Conservation (phyloP, 2,329 filamentous ascomycete genomes). For the Helicocarpus griseus region DNA sequence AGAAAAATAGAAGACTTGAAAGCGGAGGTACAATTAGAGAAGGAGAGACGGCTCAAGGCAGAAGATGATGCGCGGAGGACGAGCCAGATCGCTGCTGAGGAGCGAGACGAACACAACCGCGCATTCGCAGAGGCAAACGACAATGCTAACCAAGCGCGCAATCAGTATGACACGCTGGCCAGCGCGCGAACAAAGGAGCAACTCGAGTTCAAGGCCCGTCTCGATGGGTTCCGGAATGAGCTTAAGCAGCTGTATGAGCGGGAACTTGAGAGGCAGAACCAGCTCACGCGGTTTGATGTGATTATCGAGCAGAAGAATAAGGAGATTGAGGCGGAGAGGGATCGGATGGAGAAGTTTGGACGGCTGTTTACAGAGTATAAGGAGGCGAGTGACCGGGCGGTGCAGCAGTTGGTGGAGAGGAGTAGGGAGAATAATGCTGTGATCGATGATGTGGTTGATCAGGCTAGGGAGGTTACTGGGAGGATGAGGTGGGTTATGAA, state of each 20-base stretch:
- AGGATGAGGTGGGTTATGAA: conserved; percentile 42
- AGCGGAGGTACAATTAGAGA: conserved; percentile 33
- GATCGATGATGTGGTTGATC: conserved; percentile 29
- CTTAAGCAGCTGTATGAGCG: conserved; percentile 25
- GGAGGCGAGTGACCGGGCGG: conserved; percentile 29
- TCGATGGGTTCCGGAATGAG: conserved; percentile 29
- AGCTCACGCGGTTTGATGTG: conserved; percentile 33
- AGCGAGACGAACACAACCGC: conserved; percentile 31
- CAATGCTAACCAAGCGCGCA: conserved; percentile 27
- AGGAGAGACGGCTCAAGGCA: conserved; percentile 29
- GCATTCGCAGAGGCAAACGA: conserved; percentile 30
- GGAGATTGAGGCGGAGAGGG: conserved; percentile 31
- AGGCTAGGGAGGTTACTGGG: conserved; percentile 32
- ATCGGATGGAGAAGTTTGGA: conserved; percentile 31
- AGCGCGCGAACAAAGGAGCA: conserved; percentile 32
- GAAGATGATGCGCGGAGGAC: conserved; percentile 30
- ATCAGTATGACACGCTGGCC: conserved; percentile 37
- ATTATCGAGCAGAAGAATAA: conserved; percentile 38
- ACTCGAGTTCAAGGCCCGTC: conserved; percentile 28
- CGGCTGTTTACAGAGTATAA: conserved; percentile 34
- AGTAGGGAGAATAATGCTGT: conserved; percentile 21
- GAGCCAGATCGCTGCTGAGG: conserved; percentile 29
- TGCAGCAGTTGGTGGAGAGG: conserved; percentile 25
- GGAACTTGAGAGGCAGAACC: conserved; percentile 27
- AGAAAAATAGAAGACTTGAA: conserved; percentile 39